These are phyloP conservation scores for Penicillium cosmopolitanum DNA, from an alignment of 495 filamentous ascomycete genomes.

Conservation along the genomic window DNA sequence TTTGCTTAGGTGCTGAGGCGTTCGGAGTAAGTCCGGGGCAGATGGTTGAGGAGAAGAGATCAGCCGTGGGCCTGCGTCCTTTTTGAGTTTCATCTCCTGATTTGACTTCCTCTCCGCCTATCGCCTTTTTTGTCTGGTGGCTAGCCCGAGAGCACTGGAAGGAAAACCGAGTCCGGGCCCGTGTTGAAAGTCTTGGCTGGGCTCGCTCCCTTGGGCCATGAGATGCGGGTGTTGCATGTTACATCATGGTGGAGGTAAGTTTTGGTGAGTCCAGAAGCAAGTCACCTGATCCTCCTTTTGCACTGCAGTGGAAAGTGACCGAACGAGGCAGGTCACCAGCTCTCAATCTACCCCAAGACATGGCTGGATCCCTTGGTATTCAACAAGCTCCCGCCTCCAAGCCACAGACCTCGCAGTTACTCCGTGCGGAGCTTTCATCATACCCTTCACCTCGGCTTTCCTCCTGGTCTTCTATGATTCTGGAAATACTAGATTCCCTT, in stretches of 20 bases:
- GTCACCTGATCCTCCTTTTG: background rate
- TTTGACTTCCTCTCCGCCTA: background rate
- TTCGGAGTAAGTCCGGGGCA: slow-evolving; percentile 12
- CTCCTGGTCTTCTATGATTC: background rate
- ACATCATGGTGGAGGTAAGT: background rate
- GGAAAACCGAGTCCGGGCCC: slow-evolving; percentile 2
- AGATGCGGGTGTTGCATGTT: background rate
- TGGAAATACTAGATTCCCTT: background rate
- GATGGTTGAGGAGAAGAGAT: background rate
- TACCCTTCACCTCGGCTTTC: background rate
- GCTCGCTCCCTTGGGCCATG: background rate
- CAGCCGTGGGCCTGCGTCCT: slow-evolving; percentile 5
- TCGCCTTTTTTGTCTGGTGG: background rate
- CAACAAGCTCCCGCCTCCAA: background rate
- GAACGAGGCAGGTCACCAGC: no score
- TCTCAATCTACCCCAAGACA: no score
- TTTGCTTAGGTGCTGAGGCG: background rate
- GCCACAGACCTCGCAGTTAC: slow-evolving; percentile 6
- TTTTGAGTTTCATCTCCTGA: slow-evolving; percentile 3
- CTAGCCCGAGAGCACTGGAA: background rate
- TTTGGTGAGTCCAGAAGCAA: background rate
- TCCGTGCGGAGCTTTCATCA: background rate
- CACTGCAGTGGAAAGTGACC: no score
- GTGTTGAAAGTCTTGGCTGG: background rate
- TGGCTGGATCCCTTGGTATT: background rate